Conservation (phyloP, 352 stramenopile genomes). For the Globisporangium takayamanum region DNA sequence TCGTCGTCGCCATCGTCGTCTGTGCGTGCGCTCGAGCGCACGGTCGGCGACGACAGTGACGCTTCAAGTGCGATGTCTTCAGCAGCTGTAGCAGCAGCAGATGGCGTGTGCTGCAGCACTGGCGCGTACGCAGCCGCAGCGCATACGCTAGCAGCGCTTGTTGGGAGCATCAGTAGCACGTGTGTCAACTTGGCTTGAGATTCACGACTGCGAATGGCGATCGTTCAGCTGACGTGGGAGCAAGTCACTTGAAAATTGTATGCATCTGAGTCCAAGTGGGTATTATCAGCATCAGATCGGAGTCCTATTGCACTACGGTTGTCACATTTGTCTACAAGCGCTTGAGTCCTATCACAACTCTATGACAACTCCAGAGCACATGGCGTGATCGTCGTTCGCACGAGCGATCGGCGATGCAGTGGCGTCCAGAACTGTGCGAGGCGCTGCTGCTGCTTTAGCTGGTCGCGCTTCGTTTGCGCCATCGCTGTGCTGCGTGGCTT, state of each 20-base stretch:
- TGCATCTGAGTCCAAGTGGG: no score
- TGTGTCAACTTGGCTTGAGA: background rate
- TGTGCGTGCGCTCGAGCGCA: background rate
- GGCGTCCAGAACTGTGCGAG: constrained; percentile 17
- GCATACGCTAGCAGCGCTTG: background rate
- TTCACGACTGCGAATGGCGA: background rate
- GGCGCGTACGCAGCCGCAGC: constrained; percentile 2
- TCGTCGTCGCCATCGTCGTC: background rate
- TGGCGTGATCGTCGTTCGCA: background rate
- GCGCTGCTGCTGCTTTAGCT: background rate
- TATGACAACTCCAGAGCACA: no score
- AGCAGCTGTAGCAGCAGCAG: background rate
- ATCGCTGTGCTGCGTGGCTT: background rate
- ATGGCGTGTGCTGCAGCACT: constrained; percentile 10
- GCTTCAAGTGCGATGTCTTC: background rate
- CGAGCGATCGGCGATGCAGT: constrained; percentile 16
- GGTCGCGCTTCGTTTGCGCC: background rate
- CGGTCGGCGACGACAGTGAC: background rate
- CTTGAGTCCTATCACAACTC: no score
- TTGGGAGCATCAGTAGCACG: background rate
- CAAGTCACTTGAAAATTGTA: background rate
- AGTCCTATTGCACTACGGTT: no score
- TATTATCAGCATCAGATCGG: no score
- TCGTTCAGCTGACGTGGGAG: background rate
- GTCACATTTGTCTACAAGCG: no score